Conservation (phyloP, 495 filamentous ascomycete species). For the Paragyromitra xinjiangensis region DNA sequence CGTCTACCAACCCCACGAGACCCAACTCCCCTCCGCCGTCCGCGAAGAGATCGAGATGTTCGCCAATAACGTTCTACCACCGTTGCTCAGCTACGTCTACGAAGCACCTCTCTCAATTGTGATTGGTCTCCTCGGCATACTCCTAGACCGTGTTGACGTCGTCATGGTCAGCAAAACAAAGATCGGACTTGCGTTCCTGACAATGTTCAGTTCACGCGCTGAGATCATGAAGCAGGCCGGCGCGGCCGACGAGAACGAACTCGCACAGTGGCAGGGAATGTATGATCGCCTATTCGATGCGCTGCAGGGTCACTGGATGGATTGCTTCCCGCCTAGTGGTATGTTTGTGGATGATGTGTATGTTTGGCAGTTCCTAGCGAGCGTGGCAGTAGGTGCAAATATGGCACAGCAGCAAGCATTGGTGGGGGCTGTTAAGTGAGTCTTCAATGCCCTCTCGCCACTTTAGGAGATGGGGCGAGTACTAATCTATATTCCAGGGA, state of each 20-base stretch:
- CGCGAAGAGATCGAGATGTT: slow-evolving; percentile 95
- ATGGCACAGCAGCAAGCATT: slow-evolving; percentile 92
- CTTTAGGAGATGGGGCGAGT: not conserved
- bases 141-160: slow-evolving; percentile 82
- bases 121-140: slow-evolving; percentile 83
- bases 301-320: slow-evolving; percentile 79
- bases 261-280: slow-evolving; percentile 80
- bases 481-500: slow-evolving; percentile 65
- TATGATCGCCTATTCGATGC: slow-evolving; percentile 88
- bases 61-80: slow-evolving; percentile 83
- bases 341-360: slow-evolving; percentile 87
- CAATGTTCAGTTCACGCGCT: slow-evolving; percentile 92
- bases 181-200: slow-evolving; percentile 86
- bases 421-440: slow-evolving; percentile 90
- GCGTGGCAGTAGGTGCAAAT: slow-evolving; percentile 88
- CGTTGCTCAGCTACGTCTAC: slow-evolving; percentile 84
- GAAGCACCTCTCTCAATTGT: slow-evolving; percentile 91
- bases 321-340: slow-evolving; percentile 86
- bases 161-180: slow-evolving; percentile 79
- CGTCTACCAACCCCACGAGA: slow-evolving; percentile 74
- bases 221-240: slow-evolving; percentile 88
- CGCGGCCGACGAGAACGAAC: slow-evolving; percentile 72
- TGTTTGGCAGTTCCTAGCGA: slow-evolving; percentile 97
- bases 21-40: slow-evolving; percentile 72
- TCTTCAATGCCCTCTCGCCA: slow-evolving; percentile 20